phyloP scores from a whole-genome alignment of 768 basidiomycete species.

The Lactarius evosmus region DNA sequence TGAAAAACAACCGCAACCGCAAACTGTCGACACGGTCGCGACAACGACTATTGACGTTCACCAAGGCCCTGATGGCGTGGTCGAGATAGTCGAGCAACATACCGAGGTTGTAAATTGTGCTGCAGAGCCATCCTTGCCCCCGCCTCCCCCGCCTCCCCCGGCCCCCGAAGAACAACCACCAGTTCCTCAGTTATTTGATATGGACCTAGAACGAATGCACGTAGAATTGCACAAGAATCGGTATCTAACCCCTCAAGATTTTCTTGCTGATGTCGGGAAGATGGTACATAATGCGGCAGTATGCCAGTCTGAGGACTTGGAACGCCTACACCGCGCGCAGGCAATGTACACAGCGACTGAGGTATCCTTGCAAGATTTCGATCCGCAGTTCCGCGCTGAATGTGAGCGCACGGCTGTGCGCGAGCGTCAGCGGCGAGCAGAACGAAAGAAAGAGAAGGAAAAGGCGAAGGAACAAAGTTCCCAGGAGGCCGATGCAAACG shows the following conservation, averaged over 20 bases:
- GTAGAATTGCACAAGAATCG: constrained; percentile 75
- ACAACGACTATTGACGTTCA: constrained; percentile 41
- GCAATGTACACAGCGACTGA: constrained; percentile 86
- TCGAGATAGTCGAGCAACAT: constrained; percentile 44
- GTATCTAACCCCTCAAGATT: constrained; percentile 85
- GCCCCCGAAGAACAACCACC: constrained; percentile 39
- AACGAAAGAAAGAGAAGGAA: constrained; percentile 37
- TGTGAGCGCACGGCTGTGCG: constrained; percentile 84
- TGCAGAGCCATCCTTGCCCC: constrained; percentile 7
- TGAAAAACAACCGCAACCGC: constrained; percentile 28
- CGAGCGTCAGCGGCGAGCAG: constrained; percentile 65
- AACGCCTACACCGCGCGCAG: constrained; percentile 76
- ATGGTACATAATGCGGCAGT: constrained; percentile 73
- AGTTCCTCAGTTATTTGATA: constrained; percentile 62
- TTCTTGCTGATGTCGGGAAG: constrained; percentile 78
- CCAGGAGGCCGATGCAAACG: constrained; percentile 36
- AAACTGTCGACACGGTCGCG: constrained; percentile 34
- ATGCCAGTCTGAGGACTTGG: constrained; percentile 59
- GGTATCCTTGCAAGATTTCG: constrained; percentile 84
- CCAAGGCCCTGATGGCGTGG: constrained; percentile 40
- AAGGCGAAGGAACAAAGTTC: constrained; percentile 35
- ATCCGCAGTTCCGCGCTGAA: constrained; percentile 70
- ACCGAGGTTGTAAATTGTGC: constrained; percentile 18
- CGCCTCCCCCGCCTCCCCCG: constrained; percentile 30
- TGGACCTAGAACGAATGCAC: constrained; percentile 93